These are phyloP conservation scores for Volvox carteri DNA, from an alignment of 163 green algal species.

Conservation along the genomic window DNA sequence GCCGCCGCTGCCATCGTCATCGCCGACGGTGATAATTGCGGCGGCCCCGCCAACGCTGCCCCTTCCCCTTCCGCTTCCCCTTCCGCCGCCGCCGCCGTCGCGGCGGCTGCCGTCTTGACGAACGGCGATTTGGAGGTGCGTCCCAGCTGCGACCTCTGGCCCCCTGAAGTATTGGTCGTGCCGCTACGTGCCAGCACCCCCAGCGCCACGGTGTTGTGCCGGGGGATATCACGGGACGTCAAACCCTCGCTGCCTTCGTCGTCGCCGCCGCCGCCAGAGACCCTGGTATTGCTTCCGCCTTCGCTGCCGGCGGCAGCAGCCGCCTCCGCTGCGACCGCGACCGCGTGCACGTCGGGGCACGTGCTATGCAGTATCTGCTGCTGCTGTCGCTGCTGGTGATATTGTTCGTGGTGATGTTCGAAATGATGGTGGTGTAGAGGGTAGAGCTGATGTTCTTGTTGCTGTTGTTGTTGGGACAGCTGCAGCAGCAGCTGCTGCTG, in stretches of 20 bases:
- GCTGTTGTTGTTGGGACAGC: too few relatives aligned
- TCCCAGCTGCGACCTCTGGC: not conserved
- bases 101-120: not conserved
- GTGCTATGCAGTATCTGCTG: constrained; percentile 22
- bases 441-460: too few relatives aligned
- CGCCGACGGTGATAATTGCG: too few relatives aligned
- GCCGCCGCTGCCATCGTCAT: not conserved
- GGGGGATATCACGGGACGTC: not conserved
- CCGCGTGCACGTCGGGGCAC: not conserved
- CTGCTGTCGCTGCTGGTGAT: not conserved
- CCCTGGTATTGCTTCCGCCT: not conserved
- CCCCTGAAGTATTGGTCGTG: not conserved
- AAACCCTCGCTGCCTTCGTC: too few relatives aligned
- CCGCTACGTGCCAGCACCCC: not conserved
- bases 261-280: not conserved
- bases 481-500: not conserved
- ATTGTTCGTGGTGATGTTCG: too few relatives aligned
- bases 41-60: not conserved
- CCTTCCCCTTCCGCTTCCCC: not conserved
- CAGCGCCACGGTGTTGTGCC: not conserved
- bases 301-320: not conserved
- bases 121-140: not conserved
- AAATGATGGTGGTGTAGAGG: too few relatives aligned
- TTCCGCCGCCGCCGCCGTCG: not conserved
- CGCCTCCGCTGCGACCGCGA: not conserved